Evolutionary conservation across 257 asterid genomes (phyloP).

Genomic region (Ilex aquifolium): DNA sequence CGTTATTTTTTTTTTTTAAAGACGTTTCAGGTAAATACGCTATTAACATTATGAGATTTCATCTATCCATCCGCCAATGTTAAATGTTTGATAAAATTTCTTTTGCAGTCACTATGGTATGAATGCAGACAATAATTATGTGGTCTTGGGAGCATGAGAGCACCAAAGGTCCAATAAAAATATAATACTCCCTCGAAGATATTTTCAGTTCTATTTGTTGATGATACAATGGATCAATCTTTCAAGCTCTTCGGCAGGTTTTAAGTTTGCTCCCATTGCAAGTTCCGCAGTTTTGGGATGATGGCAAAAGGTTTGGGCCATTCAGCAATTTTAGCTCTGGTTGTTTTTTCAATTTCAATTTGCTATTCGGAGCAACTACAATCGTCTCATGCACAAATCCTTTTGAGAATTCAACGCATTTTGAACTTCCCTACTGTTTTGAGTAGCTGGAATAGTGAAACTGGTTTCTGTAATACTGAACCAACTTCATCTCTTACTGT

Average conservation of each 20-base stretch:
- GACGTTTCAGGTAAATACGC: too few species aligned
- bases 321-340: slow-evolving; percentile 13
- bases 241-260: neutral
- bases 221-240: neutral
- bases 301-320: slow-evolving; percentile 30
- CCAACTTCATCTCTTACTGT: slow-evolving; percentile 48
- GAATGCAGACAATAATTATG: neutral
- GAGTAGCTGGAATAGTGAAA: slow-evolving; percentile 33
- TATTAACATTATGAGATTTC: too few species aligned
- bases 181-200: too few species aligned
- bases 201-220: neutral
- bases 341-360: slow-evolving; percentile 29
- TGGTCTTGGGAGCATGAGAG: neutral
- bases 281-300: neutral
- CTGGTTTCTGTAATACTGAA: slow-evolving; percentile 61
- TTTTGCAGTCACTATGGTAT: too few species aligned
- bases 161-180: too few species aligned
- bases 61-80: too few species aligned
- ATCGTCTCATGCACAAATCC: slow-evolving; percentile 45
- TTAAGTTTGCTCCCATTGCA: neutral
- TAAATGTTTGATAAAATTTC: too few species aligned
- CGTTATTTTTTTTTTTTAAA: too few species aligned
- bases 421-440: slow-evolving; percentile 45
- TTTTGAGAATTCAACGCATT: slow-evolving; percentile 42
- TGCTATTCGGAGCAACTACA: slow-evolving; percentile 38